phyloP scores from a whole-genome alignment of 139 green algal genomes.

The Auxenochlorella pyrenoidosa region DNA sequence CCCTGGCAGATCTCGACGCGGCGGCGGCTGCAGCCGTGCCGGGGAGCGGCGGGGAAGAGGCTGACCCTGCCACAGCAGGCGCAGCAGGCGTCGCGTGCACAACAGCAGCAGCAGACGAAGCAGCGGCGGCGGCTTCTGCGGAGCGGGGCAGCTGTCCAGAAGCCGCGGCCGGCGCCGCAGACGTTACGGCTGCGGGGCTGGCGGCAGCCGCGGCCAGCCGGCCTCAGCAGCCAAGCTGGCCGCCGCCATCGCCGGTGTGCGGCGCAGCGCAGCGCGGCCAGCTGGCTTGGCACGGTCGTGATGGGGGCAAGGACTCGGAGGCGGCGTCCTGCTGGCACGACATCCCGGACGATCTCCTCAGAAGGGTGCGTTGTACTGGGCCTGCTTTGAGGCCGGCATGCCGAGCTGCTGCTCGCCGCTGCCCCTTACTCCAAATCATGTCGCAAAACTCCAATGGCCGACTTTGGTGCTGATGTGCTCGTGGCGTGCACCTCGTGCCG shows the following conservation, averaged over 20 bases:
- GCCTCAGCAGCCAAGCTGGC: constrained; percentile 3
- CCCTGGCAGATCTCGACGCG: constrained; percentile 14
- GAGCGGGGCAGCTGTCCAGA: neutral
- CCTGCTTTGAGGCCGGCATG: neutral
- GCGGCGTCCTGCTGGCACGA: neutral
- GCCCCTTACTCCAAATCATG: neutral
- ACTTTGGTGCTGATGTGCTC: too few relatives aligned
- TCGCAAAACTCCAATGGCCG: too few relatives aligned
- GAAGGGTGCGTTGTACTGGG: neutral
- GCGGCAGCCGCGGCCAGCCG: neutral
- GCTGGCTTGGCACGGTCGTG: neutral
- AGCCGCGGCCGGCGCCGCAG: neutral
- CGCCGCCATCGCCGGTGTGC: neutral
- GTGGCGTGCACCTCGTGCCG: neutral
- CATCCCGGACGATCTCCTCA: constrained; percentile 3
- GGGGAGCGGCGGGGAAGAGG: neutral
- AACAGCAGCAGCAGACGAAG: neutral
- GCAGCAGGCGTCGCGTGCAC: neutral
- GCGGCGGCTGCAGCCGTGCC: neutral
- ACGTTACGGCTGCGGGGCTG: neutral
- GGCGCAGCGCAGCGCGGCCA: neutral
- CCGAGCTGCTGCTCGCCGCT: neutral
- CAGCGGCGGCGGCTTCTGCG: neutral
- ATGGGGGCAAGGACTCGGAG: neutral
- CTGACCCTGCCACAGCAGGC: neutral